These are phyloP conservation scores for Golubevia pallescens DNA, from an alignment of 1,284 basidiomycete species.

Conservation along the genomic window DNA sequence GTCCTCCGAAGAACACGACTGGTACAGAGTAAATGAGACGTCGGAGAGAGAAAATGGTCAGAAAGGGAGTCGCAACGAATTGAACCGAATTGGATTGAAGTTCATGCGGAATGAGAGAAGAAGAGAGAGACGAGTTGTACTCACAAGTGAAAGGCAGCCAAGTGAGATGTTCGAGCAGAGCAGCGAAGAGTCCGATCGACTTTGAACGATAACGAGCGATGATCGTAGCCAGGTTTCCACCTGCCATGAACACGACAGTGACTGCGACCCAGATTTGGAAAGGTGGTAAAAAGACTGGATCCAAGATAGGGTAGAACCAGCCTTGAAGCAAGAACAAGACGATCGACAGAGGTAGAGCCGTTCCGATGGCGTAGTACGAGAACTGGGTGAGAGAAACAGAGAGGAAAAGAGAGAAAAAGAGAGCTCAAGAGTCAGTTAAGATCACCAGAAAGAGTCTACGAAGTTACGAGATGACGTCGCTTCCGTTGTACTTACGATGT, in stretches of 20 bases:
- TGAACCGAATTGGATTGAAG: too few species aligned
- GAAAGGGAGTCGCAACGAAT: too few species aligned
- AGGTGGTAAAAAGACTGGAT: slow-evolving; percentile 21
- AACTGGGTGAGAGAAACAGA: not conserved
- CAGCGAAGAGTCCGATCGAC: slow-evolving; percentile 2
- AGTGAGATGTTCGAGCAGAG: slow-evolving; percentile 20
- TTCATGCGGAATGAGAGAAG: too few species aligned
- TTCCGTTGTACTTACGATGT: too few species aligned
- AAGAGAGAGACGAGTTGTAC: too few species aligned
- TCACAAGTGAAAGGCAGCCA: slow-evolving; percentile 19
- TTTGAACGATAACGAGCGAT: slow-evolving; percentile 23
- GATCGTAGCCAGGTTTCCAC: slow-evolving; percentile 18
- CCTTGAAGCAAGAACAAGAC: slow-evolving; percentile 24
- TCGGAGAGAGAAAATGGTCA: too few species aligned
- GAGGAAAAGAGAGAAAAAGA: slow-evolving; percentile 19
- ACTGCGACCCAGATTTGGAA: slow-evolving; percentile 34
- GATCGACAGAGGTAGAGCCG: slow-evolving; percentile 15
- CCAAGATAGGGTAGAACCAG: slow-evolving; percentile 24
- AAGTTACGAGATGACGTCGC: too few species aligned
- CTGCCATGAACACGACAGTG: slow-evolving; percentile 22
- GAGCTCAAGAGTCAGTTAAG: too few species aligned
- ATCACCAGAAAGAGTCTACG: too few species aligned
- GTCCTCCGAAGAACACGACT: slow-evolving; percentile 33
- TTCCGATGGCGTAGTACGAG: slow-evolving; percentile 36
- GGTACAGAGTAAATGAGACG: slow-evolving; percentile 11